phyloP scores from a whole-genome alignment of 805 yeast genomes.

The Saccharomycopsis fodiens region DNA sequence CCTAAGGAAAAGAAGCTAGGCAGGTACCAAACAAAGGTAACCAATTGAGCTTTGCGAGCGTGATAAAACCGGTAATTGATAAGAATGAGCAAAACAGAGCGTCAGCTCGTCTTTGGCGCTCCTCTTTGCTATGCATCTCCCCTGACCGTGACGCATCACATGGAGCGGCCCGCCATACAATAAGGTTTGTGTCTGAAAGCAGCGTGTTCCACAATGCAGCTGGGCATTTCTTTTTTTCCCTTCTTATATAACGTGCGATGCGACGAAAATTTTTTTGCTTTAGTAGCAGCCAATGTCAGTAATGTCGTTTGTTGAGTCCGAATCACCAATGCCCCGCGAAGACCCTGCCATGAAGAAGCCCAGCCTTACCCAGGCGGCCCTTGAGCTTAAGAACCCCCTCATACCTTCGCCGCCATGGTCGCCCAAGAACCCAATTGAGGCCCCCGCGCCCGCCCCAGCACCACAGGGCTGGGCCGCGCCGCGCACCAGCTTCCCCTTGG shows the following conservation, averaged over 20 bases:
- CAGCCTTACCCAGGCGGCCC: background rate
- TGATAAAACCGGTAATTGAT: too few relatives aligned
- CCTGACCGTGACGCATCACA: background rate
- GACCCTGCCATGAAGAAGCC: background rate
- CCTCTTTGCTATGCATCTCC: background rate
- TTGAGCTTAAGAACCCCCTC: slow-evolving; percentile 22
- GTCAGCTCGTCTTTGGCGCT: background rate
- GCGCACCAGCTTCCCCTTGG: slow-evolving; percentile 38
- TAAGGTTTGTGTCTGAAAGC: background rate
- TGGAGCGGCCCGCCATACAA: background rate
- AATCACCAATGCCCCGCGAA: slow-evolving; percentile 3
- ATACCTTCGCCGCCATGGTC: slow-evolving; percentile 42
- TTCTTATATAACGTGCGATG: background rate
- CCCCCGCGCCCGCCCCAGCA: background rate
- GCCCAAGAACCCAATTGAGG: slow-evolving; percentile 24
- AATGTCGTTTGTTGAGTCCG: background rate
- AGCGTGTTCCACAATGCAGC: slow-evolving; percentile 2
- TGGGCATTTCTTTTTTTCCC: slow-evolving; percentile 1
- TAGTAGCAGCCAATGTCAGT: background rate
- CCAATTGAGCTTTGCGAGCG: too few relatives aligned
- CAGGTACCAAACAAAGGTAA: too few relatives aligned
- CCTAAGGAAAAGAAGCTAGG: too few relatives aligned
- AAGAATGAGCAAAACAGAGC: too few relatives aligned
- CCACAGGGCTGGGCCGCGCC: slow-evolving; percentile 13
- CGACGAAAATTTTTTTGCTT: background rate